These are phyloP conservation scores for Lactarius tabidus DNA, from an alignment of 768 basidiomycete species.

Conservation along the genomic window DNA sequence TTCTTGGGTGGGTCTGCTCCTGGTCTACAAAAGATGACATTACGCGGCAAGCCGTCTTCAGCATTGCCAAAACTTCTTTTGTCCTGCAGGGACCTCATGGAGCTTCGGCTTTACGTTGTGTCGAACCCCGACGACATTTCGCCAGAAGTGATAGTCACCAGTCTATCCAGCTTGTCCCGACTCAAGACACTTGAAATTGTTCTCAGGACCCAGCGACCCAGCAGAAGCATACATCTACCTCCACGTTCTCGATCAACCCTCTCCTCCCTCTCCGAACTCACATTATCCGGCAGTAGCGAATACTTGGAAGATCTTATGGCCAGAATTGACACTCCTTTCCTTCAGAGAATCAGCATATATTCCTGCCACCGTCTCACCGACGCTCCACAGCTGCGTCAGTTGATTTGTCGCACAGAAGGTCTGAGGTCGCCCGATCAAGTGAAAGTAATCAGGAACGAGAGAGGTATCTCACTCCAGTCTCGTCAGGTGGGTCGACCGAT, in stretches of 20 bases:
- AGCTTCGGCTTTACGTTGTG: not conserved
- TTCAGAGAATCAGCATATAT: not conserved
- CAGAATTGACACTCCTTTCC: not conserved
- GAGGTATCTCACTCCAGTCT: not conserved
- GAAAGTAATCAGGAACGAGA: not conserved
- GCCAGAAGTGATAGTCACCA: not conserved
- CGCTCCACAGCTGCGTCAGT: not conserved
- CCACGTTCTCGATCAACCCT: not conserved
- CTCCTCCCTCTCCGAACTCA: not conserved
- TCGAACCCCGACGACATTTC: not conserved
- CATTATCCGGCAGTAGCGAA: not conserved
- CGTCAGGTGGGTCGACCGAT: not conserved
- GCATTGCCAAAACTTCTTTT: not conserved
- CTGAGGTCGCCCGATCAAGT: not conserved
- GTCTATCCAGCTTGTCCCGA: not conserved
- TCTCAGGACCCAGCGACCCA: no score
- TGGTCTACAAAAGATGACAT: not conserved
- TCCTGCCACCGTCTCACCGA: not conserved
- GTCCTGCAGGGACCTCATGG: not conserved
- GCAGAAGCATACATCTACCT: no score
- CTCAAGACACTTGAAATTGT: not conserved
- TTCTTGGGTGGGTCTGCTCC: slow-evolving; percentile 5
- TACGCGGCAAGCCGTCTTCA: not conserved
- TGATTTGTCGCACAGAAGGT: not conserved
- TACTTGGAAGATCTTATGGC: not conserved